Percentiles rank a stretch among this genome's conserved stretches.
phyloP scores from a whole-genome alignment of 306 rosid species.

The Bauhinia variegata region DNA sequence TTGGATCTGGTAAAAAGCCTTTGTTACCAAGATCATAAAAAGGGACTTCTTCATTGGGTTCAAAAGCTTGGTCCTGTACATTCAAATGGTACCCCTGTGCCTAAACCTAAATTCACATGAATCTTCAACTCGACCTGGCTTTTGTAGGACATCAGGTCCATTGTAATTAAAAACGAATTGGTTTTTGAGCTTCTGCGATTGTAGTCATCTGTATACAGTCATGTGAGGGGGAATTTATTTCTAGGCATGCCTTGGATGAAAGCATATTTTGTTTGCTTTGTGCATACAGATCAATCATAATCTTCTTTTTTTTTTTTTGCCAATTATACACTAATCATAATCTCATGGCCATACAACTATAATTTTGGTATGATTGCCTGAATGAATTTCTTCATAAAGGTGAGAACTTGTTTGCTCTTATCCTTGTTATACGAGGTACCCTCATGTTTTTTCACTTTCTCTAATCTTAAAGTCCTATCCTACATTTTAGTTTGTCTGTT shows the following conservation, averaged over 20 bases:
- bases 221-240: slow-evolving; percentile 45
- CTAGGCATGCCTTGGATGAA: slow-evolving; percentile 47
- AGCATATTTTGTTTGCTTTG: slow-evolving; percentile 28
- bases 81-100: slow-evolving; percentile 52
- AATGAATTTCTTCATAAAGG: not conserved
- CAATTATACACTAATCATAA: not conserved
- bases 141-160: slow-evolving; percentile 55
- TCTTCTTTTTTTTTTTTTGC: not conserved
- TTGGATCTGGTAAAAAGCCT: slow-evolving; percentile 52
- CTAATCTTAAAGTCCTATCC: no score
- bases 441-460: no score
- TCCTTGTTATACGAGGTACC: no score
- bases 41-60: slow-evolving; percentile 87
- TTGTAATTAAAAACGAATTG: slow-evolving; percentile 68
- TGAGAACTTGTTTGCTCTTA: not conserved
- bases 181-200: slow-evolving; percentile 49
- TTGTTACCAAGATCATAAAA: slow-evolving; percentile 72
- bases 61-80: slow-evolving; percentile 82
- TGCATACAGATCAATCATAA: slow-evolving; percentile 14
- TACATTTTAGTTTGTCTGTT: no score
- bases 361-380: no score
- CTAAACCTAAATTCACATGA: slow-evolving; percentile 84
- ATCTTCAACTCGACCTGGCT: slow-evolving; percentile 47
- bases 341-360: no score
- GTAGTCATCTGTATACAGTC: slow-evolving; percentile 43